Percentiles rank a stretch among this genome's conserved stretches.
phyloP scores from a whole-genome alignment of 2,329 filamentous ascomycete species.

The Phyllosticta ampelicida region DNA sequence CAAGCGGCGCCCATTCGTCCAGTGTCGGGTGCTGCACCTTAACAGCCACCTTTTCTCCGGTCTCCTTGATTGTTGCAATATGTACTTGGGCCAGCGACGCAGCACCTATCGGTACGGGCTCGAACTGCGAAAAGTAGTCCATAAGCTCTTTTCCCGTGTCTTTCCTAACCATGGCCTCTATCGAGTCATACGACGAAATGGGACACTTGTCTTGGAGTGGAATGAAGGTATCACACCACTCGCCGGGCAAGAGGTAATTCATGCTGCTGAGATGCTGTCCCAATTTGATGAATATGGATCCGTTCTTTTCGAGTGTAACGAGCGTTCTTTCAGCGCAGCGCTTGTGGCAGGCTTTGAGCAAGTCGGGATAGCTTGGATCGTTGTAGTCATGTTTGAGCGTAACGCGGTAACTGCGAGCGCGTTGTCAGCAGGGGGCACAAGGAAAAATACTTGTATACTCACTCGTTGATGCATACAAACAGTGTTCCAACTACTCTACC shows the following conservation, averaged over 20 bases:
- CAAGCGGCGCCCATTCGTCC: conserved; percentile 80
- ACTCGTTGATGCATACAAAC: conserved; percentile 83
- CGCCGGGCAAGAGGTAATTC: conserved; percentile 81
- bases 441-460: conserved; percentile 20
- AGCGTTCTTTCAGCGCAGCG: conserved; percentile 84
- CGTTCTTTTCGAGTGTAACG: conserved; percentile 83
- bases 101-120: conserved; percentile 70
- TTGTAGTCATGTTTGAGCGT: conserved; percentile 63
- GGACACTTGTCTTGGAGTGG: conserved; percentile 94
- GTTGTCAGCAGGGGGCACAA: conserved; percentile 12
- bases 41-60: conserved; percentile 79
- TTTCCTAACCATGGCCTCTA: conserved; percentile 71
- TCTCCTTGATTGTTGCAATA: conserved; percentile 69
- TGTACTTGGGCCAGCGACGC: conserved; percentile 94
- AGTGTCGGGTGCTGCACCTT: conserved; percentile 91
- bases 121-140: conserved; percentile 81
- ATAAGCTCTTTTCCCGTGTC: conserved; percentile 73
- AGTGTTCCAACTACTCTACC: conserved; percentile 67
- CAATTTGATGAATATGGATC: conserved; percentile 96
- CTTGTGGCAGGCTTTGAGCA: conserved; percentile 77
- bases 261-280: conserved; percentile 93
- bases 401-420: conserved; percentile 62
- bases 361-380: conserved; percentile 51
- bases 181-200: conserved; percentile 77
- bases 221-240: conserved; percentile 95